phyloP scores from a whole-genome alignment of 257 asterid species.

The Nyctanthes arbortristis region DNA sequence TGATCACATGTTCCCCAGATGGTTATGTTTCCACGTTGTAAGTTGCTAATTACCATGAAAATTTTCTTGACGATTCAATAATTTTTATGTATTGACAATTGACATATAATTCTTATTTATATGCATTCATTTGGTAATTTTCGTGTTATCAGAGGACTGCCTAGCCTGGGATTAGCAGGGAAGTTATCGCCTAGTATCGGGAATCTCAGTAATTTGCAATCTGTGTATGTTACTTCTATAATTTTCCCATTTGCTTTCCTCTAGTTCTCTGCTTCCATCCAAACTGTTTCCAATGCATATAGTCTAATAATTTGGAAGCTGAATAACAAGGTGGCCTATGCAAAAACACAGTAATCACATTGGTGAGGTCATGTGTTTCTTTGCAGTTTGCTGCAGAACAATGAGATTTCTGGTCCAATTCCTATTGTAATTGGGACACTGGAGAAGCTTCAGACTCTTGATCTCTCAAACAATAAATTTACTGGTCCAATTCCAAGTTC shows the following conservation, averaged over 20 bases:
- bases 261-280: neutral
- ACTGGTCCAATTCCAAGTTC: constrained; percentile 74
- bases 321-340: neutral
- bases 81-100: neutral
- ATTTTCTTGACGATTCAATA: neutral
- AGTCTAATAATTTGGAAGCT: neutral
- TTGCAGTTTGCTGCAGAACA: constrained; percentile 89
- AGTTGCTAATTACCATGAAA: constrained; percentile 35
- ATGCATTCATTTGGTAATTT: constrained; percentile 16
- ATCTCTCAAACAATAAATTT: constrained; percentile 79
- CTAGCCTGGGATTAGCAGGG: constrained; percentile 84
- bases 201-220: constrained; percentile 77
- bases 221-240: constrained; percentile 62
- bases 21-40: constrained; percentile 89
- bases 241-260: neutral
- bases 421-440: constrained; percentile 74
- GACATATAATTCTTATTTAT: constrained; percentile 14
- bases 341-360: neutral
- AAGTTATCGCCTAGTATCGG: constrained; percentile 83
- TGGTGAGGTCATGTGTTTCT: neutral
- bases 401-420: constrained; percentile 73
- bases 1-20: constrained; percentile 79
- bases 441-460: constrained; percentile 79
- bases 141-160: constrained; percentile 64
- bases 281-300: neutral